Percentiles rank a stretch among this genome's conserved stretches.
Evolutionary conservation across 1,284 basidiomycete genomes (phyloP).

Genomic region (Fomitopsis palustris): DNA sequence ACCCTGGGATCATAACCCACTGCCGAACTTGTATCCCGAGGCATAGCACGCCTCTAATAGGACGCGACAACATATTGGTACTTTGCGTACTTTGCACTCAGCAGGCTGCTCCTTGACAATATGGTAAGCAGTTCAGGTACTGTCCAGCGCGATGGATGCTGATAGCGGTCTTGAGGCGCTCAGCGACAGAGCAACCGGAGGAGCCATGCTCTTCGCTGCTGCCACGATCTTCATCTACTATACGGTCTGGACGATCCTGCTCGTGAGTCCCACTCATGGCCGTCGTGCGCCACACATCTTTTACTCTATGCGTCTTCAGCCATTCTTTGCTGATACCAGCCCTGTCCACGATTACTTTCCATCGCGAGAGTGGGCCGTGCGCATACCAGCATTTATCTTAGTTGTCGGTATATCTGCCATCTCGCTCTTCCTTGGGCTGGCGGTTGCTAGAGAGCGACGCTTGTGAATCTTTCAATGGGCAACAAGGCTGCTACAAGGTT

Average conservation of each 20-base stretch:
- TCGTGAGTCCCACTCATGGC: conserved; percentile 49
- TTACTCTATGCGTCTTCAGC: conserved; percentile 44
- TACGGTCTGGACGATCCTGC: conserved; percentile 84
- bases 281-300: not conserved
- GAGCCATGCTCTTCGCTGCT: conserved; percentile 76
- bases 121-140: not conserved
- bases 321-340: conserved; percentile 77
- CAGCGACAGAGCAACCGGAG: conserved; percentile 81
- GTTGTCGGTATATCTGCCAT: conserved; percentile 76
- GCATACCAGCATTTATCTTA: conserved; percentile 80
- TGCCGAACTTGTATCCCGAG: too few relatives aligned
- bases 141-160: not conserved
- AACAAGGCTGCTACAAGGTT: not conserved
- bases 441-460: conserved; percentile 36
- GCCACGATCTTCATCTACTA: conserved; percentile 84
- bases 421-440: conserved; percentile 74
- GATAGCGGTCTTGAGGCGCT: conserved; percentile 48
- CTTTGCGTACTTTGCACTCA: not conserved
- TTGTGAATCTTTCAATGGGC: not conserved
- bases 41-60: too few relatives aligned
- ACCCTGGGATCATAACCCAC: too few relatives aligned
- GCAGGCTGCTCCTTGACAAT: too few relatives aligned
- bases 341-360: conserved; percentile 80
- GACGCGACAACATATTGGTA: too few relatives aligned
- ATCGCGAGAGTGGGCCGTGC: conserved; percentile 86